A percentile compares a stretch with the other conserved stretches of the same genome.
phyloP scores from a whole-genome alignment of 768 basidiomycete species.

The Boletellus emodensis region DNA sequence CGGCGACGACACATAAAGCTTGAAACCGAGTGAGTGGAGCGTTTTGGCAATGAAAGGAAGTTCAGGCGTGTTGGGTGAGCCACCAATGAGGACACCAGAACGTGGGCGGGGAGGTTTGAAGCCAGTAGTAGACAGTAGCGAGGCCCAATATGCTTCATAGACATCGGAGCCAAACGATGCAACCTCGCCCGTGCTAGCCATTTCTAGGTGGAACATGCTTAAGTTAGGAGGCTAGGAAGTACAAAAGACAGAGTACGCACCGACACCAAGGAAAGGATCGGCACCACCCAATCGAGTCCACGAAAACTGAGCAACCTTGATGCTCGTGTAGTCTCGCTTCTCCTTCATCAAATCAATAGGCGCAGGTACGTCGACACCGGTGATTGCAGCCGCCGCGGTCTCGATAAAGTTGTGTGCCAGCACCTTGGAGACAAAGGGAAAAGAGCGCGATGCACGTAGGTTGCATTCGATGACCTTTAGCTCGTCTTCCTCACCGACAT shows the following conservation, averaged over 20 bases:
- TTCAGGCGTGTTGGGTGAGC: slow-evolving; percentile 84
- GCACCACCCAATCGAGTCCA: slow-evolving; percentile 97
- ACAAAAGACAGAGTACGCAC: slow-evolving; percentile 42
- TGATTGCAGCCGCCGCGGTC: slow-evolving; percentile 84
- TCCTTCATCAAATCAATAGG: slow-evolving; percentile 90
- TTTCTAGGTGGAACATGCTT: slow-evolving; percentile 49
- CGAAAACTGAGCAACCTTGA: slow-evolving; percentile 98
- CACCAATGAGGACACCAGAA: slow-evolving; percentile 90
- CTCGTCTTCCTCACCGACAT: slow-evolving; percentile 51
- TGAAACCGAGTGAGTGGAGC: slow-evolving; percentile 86
- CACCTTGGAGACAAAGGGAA: slow-evolving; percentile 99
- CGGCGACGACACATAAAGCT: slow-evolving; percentile 84
- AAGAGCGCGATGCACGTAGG: slow-evolving; percentile 93
- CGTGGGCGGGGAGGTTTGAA: slow-evolving; percentile 85
- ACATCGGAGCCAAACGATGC: slow-evolving; percentile 93
- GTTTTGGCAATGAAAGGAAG: slow-evolving; percentile 78
- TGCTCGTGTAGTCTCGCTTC: slow-evolving; percentile 84
- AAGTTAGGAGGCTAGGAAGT: slow-evolving; percentile 3
- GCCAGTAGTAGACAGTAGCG: slow-evolving; percentile 91
- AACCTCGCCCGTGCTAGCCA: slow-evolving; percentile 98
- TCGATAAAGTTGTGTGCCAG: slow-evolving; percentile 97
- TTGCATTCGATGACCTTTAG: slow-evolving; percentile 99
- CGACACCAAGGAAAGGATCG: slow-evolving; percentile 94
- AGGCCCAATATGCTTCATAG: slow-evolving; percentile 94
- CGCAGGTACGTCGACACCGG: slow-evolving; percentile 80